Evolutionary conservation across 495 filamentous ascomycete species (phyloP).

Genomic region (Pyrenopolyporus hunteri): DNA sequence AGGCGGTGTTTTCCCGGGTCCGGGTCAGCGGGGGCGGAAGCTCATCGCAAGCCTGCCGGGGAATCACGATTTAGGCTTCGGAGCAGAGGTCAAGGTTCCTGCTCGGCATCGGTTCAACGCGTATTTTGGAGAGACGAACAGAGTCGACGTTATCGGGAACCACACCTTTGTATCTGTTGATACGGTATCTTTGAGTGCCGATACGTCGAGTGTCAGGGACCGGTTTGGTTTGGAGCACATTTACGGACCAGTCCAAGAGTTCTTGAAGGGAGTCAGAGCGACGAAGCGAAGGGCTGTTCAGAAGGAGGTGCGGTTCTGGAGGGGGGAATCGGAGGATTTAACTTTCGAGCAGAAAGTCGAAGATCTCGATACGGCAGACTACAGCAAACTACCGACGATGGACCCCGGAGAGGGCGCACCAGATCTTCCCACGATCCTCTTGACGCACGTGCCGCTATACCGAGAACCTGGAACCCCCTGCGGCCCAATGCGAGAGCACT

Average conservation of each 20-base stretch:
- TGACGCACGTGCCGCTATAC: slow-evolving; percentile 91
- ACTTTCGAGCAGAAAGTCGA: slow-evolving; percentile 60
- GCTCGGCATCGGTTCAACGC: slow-evolving; percentile 83
- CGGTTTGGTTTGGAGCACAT: slow-evolving; percentile 61
- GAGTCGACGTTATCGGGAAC: slow-evolving; percentile 88
- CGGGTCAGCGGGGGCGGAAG: slow-evolving; percentile 60
- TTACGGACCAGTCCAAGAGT: slow-evolving; percentile 77
- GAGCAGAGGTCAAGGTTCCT: slow-evolving; percentile 75
- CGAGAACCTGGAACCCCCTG: slow-evolving; percentile 82
- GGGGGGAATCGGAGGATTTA: slow-evolving; percentile 55
- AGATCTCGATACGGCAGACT: slow-evolving; percentile 51
- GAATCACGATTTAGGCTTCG: slow-evolving; percentile 98
- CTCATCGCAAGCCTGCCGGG: slow-evolving; percentile 85
- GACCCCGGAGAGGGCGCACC: slow-evolving; percentile 48
- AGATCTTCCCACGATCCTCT: slow-evolving; percentile 80
- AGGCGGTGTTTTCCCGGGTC: slow-evolving; percentile 43
- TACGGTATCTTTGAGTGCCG: slow-evolving; percentile 81
- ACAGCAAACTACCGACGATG: slow-evolving; percentile 45
- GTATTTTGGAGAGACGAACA: slow-evolving; percentile 88
- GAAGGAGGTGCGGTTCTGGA: slow-evolving; percentile 59
- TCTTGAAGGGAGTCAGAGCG: slow-evolving; percentile 67
- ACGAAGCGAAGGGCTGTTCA: slow-evolving; percentile 59
- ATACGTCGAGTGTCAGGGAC: slow-evolving; percentile 47
- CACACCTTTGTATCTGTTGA: slow-evolving; percentile 95
- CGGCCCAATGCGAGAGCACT: slow-evolving; percentile 84